phyloP scores from a whole-genome alignment of 495 filamentous ascomycete species.

The Extremus antarcticus region DNA sequence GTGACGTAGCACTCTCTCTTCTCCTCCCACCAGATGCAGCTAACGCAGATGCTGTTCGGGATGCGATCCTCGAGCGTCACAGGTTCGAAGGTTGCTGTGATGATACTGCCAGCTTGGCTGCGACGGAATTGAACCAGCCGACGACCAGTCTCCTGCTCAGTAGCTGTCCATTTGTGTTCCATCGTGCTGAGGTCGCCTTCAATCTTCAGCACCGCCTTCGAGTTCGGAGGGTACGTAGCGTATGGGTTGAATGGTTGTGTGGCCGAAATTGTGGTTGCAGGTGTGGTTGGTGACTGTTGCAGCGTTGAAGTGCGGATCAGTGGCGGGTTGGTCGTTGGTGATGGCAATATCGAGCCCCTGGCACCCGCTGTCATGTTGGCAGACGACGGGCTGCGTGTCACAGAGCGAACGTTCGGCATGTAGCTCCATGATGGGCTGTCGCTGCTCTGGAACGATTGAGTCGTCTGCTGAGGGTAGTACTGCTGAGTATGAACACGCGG shows the following conservation, averaged over 20 bases:
- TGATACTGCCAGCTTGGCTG: conserved; percentile 45
- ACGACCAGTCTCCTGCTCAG: conserved; percentile 65
- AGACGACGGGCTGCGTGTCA: conserved; percentile 27
- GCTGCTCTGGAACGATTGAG: conserved; percentile 6
- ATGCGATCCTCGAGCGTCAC: conserved; percentile 29
- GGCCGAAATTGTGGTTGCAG: conserved; percentile 27
- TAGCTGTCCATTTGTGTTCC: conserved; percentile 64
- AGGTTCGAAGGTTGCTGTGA: conserved; percentile 28
- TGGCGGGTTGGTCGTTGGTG: conserved; percentile 48
- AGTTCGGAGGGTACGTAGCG: conserved; percentile 59
- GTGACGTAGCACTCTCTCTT: conserved; percentile 84
- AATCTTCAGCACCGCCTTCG: conserved; percentile 72
- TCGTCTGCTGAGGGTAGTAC: conserved; percentile 9
- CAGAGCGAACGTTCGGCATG: conserved; percentile 31
- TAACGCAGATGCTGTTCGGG: conserved; percentile 32
- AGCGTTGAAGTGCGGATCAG: conserved; percentile 80
- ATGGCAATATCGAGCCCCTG: conserved; percentile 25
- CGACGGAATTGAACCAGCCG: conserved; percentile 80
- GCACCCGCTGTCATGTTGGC: conserved; percentile 28
- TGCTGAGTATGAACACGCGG: conserved; percentile 12
- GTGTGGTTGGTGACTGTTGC: conserved; percentile 41
- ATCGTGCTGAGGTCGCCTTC: conserved; percentile 74
- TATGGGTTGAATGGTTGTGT: conserved; percentile 63
- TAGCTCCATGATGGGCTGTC: conserved; percentile 20
- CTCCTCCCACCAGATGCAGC: conserved; percentile 71